Percentiles rank a stretch among this genome's conserved stretches.
Evolutionary conservation across 164 flowering plant species (phyloP).

Genomic region (Vitis cinerea): DNA sequence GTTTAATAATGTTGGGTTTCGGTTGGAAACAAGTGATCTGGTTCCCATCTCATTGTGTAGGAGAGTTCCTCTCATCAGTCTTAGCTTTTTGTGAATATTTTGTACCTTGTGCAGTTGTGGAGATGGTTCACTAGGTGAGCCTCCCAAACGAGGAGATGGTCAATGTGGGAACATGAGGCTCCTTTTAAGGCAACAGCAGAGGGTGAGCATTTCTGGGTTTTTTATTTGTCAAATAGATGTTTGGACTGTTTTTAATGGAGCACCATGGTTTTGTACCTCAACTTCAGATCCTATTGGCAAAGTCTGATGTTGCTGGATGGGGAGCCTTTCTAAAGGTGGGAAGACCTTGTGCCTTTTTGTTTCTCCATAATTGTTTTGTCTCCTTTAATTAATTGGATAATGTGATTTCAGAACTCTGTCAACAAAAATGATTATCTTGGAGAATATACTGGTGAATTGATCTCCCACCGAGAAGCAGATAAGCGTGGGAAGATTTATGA

Average conservation of each 20-base stretch:
- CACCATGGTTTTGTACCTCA: background rate
- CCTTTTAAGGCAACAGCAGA: slow-evolving; percentile 84
- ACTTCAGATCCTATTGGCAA: slow-evolving; percentile 76
- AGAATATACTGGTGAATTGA: slow-evolving; percentile 96
- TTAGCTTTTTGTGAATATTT: background rate
- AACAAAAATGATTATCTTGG: slow-evolving; percentile 94
- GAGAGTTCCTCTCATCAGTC: background rate
- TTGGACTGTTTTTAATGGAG: background rate
- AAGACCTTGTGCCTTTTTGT: background rate
- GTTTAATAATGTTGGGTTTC: no score
- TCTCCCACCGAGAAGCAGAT: slow-evolving; percentile 93
- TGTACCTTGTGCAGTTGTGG: slow-evolving; percentile 68
- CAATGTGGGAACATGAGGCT: slow-evolving; percentile 98
- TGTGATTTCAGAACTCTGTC: slow-evolving; percentile 71
- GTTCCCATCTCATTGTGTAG: background rate
- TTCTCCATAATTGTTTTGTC: slow-evolving; percentile 1
- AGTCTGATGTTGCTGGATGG: slow-evolving; percentile 98
- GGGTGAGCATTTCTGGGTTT: slow-evolving; percentile 42
- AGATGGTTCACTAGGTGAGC: slow-evolving; percentile 80
- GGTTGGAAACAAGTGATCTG: no score
- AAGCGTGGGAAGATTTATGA: slow-evolving; percentile 98
- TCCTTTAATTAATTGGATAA: slow-evolving; percentile 12
- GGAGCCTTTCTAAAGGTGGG: slow-evolving; percentile 94
- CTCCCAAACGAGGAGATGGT: slow-evolving; percentile 80
- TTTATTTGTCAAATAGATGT: background rate